Base-by-base conservation (phyloP, 176 grass and related monocot species). In the Metroxylon sagu region DNA sequence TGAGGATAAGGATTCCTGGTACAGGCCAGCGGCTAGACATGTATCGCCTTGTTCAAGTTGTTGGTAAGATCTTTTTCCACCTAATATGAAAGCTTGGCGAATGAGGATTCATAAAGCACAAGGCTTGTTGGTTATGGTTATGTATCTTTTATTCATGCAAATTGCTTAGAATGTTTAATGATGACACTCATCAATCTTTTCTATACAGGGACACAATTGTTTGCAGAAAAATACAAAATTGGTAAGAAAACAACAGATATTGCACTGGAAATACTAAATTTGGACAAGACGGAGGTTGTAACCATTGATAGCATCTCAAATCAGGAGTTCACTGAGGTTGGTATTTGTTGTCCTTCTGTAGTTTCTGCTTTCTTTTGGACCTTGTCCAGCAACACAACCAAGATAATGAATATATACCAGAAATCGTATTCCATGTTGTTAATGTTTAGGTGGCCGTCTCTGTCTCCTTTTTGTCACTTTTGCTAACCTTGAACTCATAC, bases 271-370 rank as follows among this genome's bases (percentile, higher is more conserved):
- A 99, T 99, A 76, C 78, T 77, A 53, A 99, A 99, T 83, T 85
- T 99, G 75, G 74, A 89, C 65, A 99, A 93, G 64, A 93, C 80
- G 59, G 94, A 99, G 74, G 50, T 80, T 71, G 79, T 90, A 62
- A 79, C 77, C 23, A 88, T 90, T 72, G 94, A 99, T 89, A 79
- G 82, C 0, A 86, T 99, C 73, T 99, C 94, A 30, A 99, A 99
- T 73, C 88, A 93, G 71, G 88, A 99, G 67, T 99, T 99, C 28
- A 89, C 87, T 35, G 85, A 93, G 94, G 94, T 99, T 71, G 57
- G 56, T 21, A 54, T 30, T 25, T 79, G 66, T 17, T 21, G 35
- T 6, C 35, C 3, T 7, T 16, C 52, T 55, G 61, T 62, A 26
- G 14, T 12, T 31, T 25, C 59, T 59, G 14, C 43, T 21, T 26